Percentiles rank a stretch among this genome's conserved stretches.
phyloP scores from a whole-genome alignment of 2,329 filamentous ascomycete species.

The Talaromyces sp. region DNA sequence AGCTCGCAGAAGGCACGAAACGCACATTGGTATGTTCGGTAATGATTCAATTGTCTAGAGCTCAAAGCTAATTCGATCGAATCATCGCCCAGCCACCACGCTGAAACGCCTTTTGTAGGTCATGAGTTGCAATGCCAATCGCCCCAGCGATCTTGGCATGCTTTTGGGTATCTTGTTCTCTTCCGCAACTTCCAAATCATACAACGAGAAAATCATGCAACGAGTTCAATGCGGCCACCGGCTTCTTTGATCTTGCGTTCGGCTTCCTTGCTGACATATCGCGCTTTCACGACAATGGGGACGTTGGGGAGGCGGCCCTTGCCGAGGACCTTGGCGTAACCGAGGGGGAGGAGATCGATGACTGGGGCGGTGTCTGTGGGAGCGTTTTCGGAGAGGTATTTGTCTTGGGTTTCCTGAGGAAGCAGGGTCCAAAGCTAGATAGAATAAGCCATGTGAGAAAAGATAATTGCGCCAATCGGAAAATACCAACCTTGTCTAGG shows the following conservation, averaged over 20 bases:
- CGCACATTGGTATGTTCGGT: constrained; percentile 13
- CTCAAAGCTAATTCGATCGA: constrained; percentile 10
- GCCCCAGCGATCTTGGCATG: constrained; percentile 7
- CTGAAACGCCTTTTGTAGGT: constrained; percentile 10
- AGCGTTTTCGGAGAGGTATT: constrained; percentile 70
- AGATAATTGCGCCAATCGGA: too few species aligned
- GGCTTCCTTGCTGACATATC: constrained; percentile 92
- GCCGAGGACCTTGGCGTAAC: constrained; percentile 97
- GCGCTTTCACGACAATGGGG: constrained; percentile 87
- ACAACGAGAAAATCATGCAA: constrained; percentile 60
- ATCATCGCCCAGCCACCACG: constrained; percentile 14
- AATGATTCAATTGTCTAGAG: constrained; percentile 14
- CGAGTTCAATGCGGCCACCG: constrained; percentile 90
- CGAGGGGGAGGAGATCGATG: constrained; percentile 92
- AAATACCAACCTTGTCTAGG: constrained; percentile 77
- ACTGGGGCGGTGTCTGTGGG: constrained; percentile 92
- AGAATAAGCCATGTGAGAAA: neutral
- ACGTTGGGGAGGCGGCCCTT: constrained; percentile 94
- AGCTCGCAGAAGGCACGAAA: constrained; percentile 7
- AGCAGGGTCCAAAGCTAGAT: constrained; percentile 87
- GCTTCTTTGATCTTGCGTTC: constrained; percentile 99
- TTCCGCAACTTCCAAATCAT: neutral
- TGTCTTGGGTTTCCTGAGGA: constrained; percentile 84
- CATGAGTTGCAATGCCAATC: neutral
- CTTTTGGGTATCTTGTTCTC: constrained; percentile 1